A percentile compares a stretch with the other conserved stretches of the same genome.
Conservation (phyloP, 108 stramenopile genomes). For the Conticribra guillardii region DNA sequence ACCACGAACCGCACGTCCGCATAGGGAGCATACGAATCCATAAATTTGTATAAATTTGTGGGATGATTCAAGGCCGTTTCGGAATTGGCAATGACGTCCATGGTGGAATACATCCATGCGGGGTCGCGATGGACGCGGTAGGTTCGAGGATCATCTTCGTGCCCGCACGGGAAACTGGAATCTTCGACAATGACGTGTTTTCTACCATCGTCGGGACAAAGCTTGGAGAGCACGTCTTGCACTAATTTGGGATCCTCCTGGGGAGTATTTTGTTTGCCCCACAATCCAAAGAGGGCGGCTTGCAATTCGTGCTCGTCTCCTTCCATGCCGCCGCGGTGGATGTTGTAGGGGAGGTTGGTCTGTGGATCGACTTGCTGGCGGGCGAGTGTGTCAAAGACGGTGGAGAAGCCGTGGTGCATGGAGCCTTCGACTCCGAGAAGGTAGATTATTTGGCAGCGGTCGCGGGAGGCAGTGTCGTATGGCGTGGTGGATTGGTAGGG, state of each 20-base stretch:
- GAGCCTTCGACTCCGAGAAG: no score
- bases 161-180: constrained; percentile 23
- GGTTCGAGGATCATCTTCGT: constrained; percentile 22
- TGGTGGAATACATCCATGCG: constrained; percentile 19
- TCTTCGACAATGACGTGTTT: constrained; percentile 32
- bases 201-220: constrained; percentile 18
- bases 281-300: constrained; percentile 13
- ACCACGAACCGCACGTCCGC: constrained; percentile 19
- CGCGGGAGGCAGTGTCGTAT: no score
- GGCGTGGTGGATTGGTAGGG: no score
- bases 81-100: constrained; percentile 23
- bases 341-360: no score
- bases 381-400: no score
- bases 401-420: no score
- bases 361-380: no score
- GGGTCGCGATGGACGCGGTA: constrained; percentile 22
- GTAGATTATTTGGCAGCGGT: no score
- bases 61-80: constrained; percentile 34
- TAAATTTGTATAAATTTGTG: no score
- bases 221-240: constrained; percentile 3
- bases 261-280: constrained; percentile 7
- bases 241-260: constrained; percentile 22
- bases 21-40: constrained; percentile 11
- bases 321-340: no score
- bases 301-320: no score